phyloP scores from a whole-genome alignment of 2,329 filamentous ascomycete genomes.

The Sporothrix inflata region DNA sequence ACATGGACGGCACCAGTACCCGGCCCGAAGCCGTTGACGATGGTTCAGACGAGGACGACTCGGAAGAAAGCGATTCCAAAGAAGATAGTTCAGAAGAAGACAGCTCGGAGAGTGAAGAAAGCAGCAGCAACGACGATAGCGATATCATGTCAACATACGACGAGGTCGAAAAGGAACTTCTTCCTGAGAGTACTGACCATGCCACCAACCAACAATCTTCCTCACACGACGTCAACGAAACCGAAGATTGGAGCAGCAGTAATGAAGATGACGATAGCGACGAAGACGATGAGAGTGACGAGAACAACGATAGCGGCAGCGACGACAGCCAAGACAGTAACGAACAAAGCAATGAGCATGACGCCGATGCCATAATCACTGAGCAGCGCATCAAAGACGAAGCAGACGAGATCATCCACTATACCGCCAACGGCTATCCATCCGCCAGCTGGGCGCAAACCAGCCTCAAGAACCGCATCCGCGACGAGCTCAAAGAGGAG shows the following conservation, averaged over 20 bases:
- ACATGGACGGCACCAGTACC: neutral
- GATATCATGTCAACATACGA: constrained; percentile 10
- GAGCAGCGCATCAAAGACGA: constrained; percentile 39
- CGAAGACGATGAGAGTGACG: constrained; percentile 26
- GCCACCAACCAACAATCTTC: neutral
- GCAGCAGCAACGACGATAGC: constrained; percentile 1
- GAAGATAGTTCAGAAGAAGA: neutral
- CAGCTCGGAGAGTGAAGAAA: neutral
- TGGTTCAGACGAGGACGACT: neutral
- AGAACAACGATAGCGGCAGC: constrained; percentile 21
- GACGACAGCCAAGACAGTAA: constrained; percentile 30
- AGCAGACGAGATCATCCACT: constrained; percentile 48
- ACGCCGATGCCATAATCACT: neutral
- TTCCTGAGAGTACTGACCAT: neutral
- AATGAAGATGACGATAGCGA: constrained; percentile 12
- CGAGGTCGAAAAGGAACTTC: constrained; percentile 1
- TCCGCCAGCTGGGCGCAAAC: constrained; percentile 33
- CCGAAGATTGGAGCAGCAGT: neutral
- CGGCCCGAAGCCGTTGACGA: neutral
- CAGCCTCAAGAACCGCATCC: constrained; percentile 46
- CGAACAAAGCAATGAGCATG: neutral
- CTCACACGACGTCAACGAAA: neutral
- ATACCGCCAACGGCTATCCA: constrained; percentile 48
- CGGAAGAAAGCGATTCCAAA: neutral
- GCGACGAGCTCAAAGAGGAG: constrained; percentile 48